Evolutionary conservation across 345 rosid genomes (phyloP).

Genomic region (Salix arbutifolia): DNA sequence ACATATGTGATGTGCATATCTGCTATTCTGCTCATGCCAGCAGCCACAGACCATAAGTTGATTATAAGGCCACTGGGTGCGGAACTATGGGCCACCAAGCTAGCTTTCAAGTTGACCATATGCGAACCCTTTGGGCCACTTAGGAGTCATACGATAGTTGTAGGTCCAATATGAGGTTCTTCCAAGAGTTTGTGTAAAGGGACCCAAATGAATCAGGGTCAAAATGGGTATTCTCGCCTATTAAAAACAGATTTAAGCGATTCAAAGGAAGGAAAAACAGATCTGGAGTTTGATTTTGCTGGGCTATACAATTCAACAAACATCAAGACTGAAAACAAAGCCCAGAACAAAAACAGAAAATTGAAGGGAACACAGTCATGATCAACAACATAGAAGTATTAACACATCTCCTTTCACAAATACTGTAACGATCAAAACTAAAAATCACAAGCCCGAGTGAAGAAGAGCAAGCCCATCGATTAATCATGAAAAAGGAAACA

Average conservation of each 20-base stretch:
- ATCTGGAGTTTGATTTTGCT: not conserved
- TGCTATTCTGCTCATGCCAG: not conserved
- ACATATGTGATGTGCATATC: too few relatives aligned
- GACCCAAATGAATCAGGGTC: not conserved
- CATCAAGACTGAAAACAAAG: constrained; percentile 2
- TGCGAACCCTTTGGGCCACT: not conserved
- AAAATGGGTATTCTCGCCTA: not conserved
- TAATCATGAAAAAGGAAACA: not conserved
- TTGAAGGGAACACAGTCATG: not conserved
- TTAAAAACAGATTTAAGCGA: not conserved
- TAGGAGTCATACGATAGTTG: not conserved
- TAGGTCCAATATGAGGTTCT: not conserved
- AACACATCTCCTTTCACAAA: not conserved
- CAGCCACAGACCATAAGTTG: not conserved
- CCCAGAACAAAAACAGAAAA: not conserved
- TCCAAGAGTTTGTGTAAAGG: too few relatives aligned
- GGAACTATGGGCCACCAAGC: not conserved
- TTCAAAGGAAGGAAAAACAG: not conserved
- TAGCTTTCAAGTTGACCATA: not conserved
- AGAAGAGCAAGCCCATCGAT: not conserved
- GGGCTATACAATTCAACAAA: constrained; percentile 3
- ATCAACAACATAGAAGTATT: too few relatives aligned
- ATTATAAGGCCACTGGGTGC: constrained; percentile 1
- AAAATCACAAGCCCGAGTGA: not conserved
- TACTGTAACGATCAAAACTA: not conserved